phyloP scores from a whole-genome alignment of 108 stramenopile genomes.

The Cyclotella choctawhatcheeana region DNA sequence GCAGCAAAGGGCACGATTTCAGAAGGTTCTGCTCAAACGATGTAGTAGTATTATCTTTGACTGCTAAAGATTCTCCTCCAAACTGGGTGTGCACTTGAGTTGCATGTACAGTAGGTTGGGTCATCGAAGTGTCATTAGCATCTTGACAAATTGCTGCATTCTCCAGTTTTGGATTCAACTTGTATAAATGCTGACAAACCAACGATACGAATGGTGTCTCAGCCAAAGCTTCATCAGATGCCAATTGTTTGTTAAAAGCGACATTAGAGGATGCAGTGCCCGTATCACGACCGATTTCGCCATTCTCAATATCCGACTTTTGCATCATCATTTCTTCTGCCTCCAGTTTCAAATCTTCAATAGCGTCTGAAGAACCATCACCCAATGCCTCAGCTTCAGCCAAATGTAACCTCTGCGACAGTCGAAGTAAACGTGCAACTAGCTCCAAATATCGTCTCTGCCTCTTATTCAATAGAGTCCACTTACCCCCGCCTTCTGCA shows the following conservation, averaged over 20 bases:
- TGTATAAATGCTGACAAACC: conserved; percentile 45
- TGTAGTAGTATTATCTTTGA: not conserved
- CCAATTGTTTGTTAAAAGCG: conserved; percentile 11
- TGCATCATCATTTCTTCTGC: conserved; percentile 19
- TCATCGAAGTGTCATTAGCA: conserved; percentile 3
- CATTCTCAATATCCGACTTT: conserved; percentile 30
- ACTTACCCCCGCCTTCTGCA: conserved; percentile 33
- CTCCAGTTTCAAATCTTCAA: conserved; percentile 36
- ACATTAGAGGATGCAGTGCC: not conserved
- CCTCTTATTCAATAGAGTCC: conserved; percentile 50
- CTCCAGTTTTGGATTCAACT: conserved; percentile 47
- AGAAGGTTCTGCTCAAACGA: conserved; percentile 23
- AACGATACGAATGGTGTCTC: conserved; percentile 41
- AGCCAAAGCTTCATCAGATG: conserved; percentile 34
- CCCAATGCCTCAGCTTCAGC: conserved; percentile 52
- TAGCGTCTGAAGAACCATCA: conserved; percentile 26
- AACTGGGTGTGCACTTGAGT: conserved; percentile 1
- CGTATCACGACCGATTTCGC: conserved; percentile 29
- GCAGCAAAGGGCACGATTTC: conserved; percentile 43
- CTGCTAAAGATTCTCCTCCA: not conserved
- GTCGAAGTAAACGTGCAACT: conserved; percentile 61
- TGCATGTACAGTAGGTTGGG: not conserved
- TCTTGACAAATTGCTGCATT: conserved; percentile 2
- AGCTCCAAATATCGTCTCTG: conserved; percentile 77
- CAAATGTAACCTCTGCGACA: conserved; percentile 67